Evolutionary conservation across 257 asterid genomes (phyloP), one percentile per base, ranked within the genome.

Genomic region (Penstemon davidsonii): DNA sequence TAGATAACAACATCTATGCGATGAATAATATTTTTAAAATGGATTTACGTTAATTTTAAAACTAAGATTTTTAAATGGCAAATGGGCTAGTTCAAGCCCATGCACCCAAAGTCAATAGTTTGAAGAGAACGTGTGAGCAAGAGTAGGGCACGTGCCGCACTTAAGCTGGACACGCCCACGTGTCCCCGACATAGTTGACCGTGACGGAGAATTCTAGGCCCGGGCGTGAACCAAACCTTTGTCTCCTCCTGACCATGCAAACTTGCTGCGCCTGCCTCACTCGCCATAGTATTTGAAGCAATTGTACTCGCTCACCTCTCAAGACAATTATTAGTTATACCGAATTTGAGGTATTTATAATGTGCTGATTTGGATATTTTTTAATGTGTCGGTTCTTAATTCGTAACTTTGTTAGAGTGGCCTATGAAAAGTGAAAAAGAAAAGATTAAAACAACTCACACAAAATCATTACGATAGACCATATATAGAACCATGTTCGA

Each of bases 181-280:
- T 72, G 75, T 11, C 62, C 62, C 59, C 59, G 33, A 73, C 69
- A 45, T 9, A 53, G 60, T 25, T 59, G 62, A 36, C 68, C 78
- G 69, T 73, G 73, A 78, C 76, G 76, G 10, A 47, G 8, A 40
- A 47, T 47, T 38, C 63, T n/a, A 60, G 12, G 61, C 38, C 47
- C 66, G 77, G 77, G 77, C 83, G 37, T 78, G 82, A 55, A 69
- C 19, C 3, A 3, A 52, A 62, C 82, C 82, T 59, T 53, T 11
- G 6, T n/a, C 7, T 6, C 25, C 8, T 58, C 37, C 18, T 15
- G 18, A 15, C 18, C 18, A 15, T 0, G 18, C 18, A 15, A 10
- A 13, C 8, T 9, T 8, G 37, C 0, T 12, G 2, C 2, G 3
- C 8, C 0, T 4, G 5, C 12, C 8, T 46, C 59, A 73, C 68